Evolutionary conservation across 768 basidiomycete species (phyloP).

Genomic region (Hericium alpestre): DNA sequence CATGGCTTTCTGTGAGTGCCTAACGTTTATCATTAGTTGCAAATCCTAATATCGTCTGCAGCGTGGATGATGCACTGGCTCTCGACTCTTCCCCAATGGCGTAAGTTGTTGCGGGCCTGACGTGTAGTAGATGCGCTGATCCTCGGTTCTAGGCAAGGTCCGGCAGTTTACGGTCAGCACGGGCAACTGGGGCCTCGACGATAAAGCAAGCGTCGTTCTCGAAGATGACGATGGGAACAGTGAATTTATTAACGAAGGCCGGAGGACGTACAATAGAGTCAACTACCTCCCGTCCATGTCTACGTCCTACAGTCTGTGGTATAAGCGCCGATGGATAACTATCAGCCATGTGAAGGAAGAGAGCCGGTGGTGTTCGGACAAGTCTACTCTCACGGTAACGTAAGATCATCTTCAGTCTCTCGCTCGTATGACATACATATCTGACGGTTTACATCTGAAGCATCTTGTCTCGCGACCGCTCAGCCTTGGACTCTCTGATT

Average conservation of each 20-base stretch:
- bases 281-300: slow-evolving; percentile 34
- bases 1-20: slow-evolving; percentile 38
- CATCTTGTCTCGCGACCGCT: slow-evolving; percentile 7
- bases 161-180: slow-evolving; percentile 46
- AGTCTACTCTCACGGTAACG: slow-evolving; percentile 34
- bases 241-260: neutral
- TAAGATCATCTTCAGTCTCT: slow-evolving; percentile 16
- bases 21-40: neutral
- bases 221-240: slow-evolving; percentile 4
- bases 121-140: neutral
- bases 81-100: slow-evolving; percentile 50
- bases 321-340: slow-evolving; percentile 25
- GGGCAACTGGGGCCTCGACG: slow-evolving; percentile 25
- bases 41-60: slow-evolving; percentile 15
- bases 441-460: neutral
- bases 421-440: neutral
- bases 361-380: slow-evolving; percentile 24
- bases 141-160: slow-evolving; percentile 20
- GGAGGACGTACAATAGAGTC: slow-evolving; percentile 15
- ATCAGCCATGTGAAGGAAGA: slow-evolving; percentile 26
- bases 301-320: slow-evolving; percentile 35
- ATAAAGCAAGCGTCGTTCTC: slow-evolving; percentile 19
- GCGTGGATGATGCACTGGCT: slow-evolving; percentile 70
- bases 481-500: slow-evolving; percentile 11
- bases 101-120: slow-evolving; percentile 20